Evolutionary conservation across 768 basidiomycete species (phyloP), one percentile per base, ranked within the genome.

Genomic region (Strobilomyces dryophilus): DNA sequence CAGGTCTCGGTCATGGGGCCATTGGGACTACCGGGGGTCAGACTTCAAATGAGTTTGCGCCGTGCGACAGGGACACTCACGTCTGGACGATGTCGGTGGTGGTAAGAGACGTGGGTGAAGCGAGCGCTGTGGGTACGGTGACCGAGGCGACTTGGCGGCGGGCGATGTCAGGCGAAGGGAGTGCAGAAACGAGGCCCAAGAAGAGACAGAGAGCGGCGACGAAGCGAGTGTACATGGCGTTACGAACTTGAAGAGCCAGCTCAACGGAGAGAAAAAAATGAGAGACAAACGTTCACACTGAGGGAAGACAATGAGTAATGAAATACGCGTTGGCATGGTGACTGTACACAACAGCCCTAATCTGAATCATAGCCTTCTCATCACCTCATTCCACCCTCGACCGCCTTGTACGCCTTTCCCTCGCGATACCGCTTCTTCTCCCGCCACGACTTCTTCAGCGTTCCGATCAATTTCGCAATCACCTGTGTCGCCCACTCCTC

Each of bases 331-430:
- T 29, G 60, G 60, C 61, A 63, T 63, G 55, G 53, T 56, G 56
- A 63, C 61, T 5, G 45, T 8, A 4, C 3, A 26, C 29, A 18
- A 44, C 36, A 35, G 24, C 32, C 51, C 49, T 26, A 42, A 43
- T 47, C 41, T 39, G 18, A n/a, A 20, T 35, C n/a, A n/a, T 17
- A 29, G 18, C 39, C 18, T 2, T 20, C 7, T n/a, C 3, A 36
- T 62, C 63, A 68, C 47, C 71, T 70, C 83, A 86, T 82, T 32
- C 82, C 84, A 20, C 84, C 82, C 61, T 92, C 90, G 2, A 98
- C 83, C 9, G 79, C 76, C 71, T 94, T 95, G 78, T 98, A 98
- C 46, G 79, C 71, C 66, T 92, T 92, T 5, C 85, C 87, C 14
- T 82, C 82, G 43, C 75, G 74, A 45, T 73, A 74, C 52, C 86